Conservation (phyloP, 345 rosid genomes). For the Raphanus sativus region DNA sequence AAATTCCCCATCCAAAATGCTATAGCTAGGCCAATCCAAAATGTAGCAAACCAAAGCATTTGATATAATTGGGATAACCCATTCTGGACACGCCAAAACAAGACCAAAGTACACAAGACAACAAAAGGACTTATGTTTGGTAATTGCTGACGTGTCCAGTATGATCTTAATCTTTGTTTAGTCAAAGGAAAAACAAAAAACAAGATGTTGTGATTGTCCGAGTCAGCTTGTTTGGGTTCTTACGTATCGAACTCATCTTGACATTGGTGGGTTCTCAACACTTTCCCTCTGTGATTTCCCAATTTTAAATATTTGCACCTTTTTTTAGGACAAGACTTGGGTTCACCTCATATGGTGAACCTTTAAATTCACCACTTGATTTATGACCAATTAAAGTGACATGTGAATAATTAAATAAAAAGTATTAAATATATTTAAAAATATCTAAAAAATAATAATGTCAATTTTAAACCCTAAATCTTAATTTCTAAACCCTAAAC, state of each 20-base stretch:
- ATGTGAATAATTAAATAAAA: too few species aligned
- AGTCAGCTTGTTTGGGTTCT: conserved; percentile 31
- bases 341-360: too few species aligned
- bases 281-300: background rate
- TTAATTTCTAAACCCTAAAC: too few species aligned
- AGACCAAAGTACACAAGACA: conserved; percentile 17
- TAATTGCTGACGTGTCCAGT: conserved; percentile 13
- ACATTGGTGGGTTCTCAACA: background rate
- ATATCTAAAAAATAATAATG: too few species aligned
- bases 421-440: too few species aligned
- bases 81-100: conserved; percentile 16
- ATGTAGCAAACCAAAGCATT: background rate
- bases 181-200: background rate
- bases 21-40: background rate
- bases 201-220: conserved; percentile 24
- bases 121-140: background rate
- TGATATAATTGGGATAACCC: background rate
- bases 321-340: too few species aligned
- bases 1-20: background rate
- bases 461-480: too few species aligned
- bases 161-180: background rate
- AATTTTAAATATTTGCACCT: background rate
- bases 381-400: too few species aligned
- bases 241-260: conserved; percentile 32
- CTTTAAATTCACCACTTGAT: too few species aligned